Evolutionary conservation across 2,329 filamentous ascomycete genomes (phyloP).

Genomic region (Chrysoporthe deuterocubensis): DNA sequence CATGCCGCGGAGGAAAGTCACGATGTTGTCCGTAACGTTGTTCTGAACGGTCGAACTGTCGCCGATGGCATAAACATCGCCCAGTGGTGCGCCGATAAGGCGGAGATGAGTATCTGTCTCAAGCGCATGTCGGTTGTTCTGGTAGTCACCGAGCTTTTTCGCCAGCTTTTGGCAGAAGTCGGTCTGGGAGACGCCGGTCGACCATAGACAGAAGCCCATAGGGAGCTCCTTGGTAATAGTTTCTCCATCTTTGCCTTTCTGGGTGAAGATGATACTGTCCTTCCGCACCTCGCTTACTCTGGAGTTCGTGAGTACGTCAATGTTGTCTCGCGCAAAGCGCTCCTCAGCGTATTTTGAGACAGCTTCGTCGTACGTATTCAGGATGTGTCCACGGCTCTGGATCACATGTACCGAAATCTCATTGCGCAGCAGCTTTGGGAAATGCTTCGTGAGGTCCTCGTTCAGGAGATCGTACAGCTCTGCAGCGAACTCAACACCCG

Average conservation of each 20-base stretch:
- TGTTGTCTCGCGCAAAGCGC: slow-evolving; percentile 86
- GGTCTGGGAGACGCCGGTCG: slow-evolving; percentile 89
- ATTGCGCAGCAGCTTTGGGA: slow-evolving; percentile 89
- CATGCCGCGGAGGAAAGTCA: slow-evolving; percentile 84
- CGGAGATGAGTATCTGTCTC: slow-evolving; percentile 95
- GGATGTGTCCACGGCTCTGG: slow-evolving; percentile 89
- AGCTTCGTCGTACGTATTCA: slow-evolving; percentile 97
- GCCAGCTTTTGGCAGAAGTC: slow-evolving; percentile 78
- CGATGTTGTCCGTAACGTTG: slow-evolving; percentile 89
- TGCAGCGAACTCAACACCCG: slow-evolving; percentile 95
- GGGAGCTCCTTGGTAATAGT: slow-evolving; percentile 89
- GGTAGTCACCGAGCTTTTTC: slow-evolving; percentile 72
- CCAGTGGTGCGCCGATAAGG: slow-evolving; percentile 83
- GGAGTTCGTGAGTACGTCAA: slow-evolving; percentile 90
- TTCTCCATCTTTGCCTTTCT: slow-evolving; percentile 74
- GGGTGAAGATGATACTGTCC: slow-evolving; percentile 87
- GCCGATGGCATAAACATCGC: slow-evolving; percentile 94
- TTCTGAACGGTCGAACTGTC: slow-evolving; percentile 98
- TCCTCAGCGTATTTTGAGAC: slow-evolving; percentile 91
- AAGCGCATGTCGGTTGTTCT: slow-evolving; percentile 88
- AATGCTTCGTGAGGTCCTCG: slow-evolving; percentile 83
- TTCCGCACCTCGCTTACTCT: slow-evolving; percentile 85
- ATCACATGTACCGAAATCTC: slow-evolving; percentile 98
- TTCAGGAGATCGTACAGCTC: slow-evolving; percentile 96
- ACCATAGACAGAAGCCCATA: slow-evolving; percentile 97